phyloP scores from a whole-genome alignment of 768 basidiomycete genomes.

The Lactarius sanguifluus region DNA sequence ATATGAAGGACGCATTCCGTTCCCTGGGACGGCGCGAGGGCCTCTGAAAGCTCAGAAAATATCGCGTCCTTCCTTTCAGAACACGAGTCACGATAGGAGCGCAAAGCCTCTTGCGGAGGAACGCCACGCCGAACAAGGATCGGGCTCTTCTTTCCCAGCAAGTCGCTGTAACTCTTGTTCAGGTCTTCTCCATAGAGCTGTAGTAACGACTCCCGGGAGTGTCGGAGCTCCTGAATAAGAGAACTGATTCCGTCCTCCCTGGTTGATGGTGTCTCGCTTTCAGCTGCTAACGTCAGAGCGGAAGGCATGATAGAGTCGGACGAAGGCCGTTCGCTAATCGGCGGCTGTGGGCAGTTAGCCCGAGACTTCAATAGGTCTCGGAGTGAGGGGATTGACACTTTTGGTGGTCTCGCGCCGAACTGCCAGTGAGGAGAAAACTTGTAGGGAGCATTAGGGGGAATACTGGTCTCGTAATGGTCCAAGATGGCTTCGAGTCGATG shows the following conservation, averaged over 20 bases:
- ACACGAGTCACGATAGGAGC: conserved; percentile 1
- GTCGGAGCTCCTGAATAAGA: conserved; percentile 5
- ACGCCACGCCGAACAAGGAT: too few species aligned
- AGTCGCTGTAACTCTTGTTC: background rate
- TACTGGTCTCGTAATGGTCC: background rate
- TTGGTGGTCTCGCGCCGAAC: background rate
- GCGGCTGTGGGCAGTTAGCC: background rate
- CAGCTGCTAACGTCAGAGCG: background rate
- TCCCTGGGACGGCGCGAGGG: background rate
- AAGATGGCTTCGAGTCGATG: background rate
- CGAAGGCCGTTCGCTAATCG: background rate
- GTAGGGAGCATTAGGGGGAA: background rate
- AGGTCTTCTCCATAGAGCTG: conserved; percentile 12
- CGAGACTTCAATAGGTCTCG: conserved; percentile 2
- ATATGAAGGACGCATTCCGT: background rate
- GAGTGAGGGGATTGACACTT: background rate
- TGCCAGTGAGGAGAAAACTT: background rate
- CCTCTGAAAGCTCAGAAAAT: background rate
- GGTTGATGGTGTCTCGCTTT: background rate
- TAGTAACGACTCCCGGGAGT: background rate
- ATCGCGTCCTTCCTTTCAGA: background rate
- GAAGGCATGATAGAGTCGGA: background rate
- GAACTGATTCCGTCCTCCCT: background rate
- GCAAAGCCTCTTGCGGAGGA: background rate
- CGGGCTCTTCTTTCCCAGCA: background rate